These are phyloP conservation scores for Rhododendron henanense DNA, from an alignment of 148 eudicot species.

Conservation along the genomic window DNA sequence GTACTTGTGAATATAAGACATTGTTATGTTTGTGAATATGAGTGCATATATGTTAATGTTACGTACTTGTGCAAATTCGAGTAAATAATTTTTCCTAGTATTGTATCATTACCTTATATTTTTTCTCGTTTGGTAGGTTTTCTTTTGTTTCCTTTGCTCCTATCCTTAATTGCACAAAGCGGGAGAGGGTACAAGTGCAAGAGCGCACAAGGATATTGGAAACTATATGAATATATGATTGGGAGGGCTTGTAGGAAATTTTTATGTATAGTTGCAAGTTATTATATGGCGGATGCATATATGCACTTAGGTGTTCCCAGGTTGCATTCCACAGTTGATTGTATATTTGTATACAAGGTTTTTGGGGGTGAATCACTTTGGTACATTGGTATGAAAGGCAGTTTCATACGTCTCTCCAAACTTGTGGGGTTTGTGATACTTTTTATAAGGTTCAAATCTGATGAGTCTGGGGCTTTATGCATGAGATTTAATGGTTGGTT, in stretches of 20 bases:
- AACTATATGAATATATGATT: background rate
- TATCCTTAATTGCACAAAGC: background rate
- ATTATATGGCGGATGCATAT: background rate
- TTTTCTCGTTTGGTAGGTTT: background rate
- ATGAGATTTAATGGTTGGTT: background rate
- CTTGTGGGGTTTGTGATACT: background rate
- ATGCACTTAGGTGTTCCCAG: background rate
- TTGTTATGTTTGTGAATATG: background rate
- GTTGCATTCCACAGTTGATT: background rate
- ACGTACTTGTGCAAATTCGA: background rate
- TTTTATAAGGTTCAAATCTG: background rate
- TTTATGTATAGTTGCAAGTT: background rate
- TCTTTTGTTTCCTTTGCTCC: background rate
- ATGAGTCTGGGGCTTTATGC: background rate
- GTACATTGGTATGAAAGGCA: background rate
- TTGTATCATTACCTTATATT: background rate
- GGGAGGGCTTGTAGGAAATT: background rate
- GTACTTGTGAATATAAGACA: no score
- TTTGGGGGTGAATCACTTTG: background rate
- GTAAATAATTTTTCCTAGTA: background rate
- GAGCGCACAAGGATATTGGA: background rate
- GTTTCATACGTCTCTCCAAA: background rate
- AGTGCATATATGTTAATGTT: background rate
- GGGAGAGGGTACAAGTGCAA: background rate
- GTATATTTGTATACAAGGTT: background rate